These are phyloP conservation scores for Sicyos baderoa DNA, from an alignment of 306 rosid genomes.

Conservation along the genomic window DNA sequence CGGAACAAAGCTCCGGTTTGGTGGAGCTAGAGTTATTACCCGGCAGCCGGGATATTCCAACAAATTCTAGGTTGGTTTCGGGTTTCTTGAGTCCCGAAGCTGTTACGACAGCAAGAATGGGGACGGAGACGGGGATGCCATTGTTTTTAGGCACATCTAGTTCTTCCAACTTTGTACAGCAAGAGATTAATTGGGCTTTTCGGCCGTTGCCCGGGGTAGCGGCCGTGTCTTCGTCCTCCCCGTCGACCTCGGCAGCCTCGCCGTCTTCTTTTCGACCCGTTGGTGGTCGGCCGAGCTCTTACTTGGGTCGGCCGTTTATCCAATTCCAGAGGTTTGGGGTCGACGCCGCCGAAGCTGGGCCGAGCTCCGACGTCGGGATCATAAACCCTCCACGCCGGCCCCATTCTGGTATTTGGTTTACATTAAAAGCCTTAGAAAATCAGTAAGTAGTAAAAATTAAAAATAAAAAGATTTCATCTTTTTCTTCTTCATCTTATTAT, in stretches of 20 bases:
- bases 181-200: conserved; percentile 55
- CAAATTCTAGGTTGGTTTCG: not conserved
- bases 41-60: not conserved
- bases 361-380: conserved; percentile 53
- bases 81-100: not conserved
- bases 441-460: conserved; percentile 47
- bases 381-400: conserved; percentile 83
- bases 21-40: conserved; percentile 69
- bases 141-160: conserved; percentile 18
- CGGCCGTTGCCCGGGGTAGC: conserved; percentile 37
- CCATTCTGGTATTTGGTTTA: conserved; percentile 92
- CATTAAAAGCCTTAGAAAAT: conserved; percentile 76
- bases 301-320: conserved; percentile 40
- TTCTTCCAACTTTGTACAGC: conserved; percentile 23
- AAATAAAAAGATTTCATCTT: not conserved
- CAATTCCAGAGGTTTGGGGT: conserved; percentile 28
- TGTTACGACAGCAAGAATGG: not conserved
- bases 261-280: conserved; percentile 42
- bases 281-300: conserved; percentile 21
- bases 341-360: conserved; percentile 29
- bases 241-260: conserved; percentile 26
- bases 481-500: not conserved
- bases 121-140: not conserved
- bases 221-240: conserved; percentile 30
- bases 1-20: conserved; percentile 21